Conservation (phyloP, 352 stramenopile genomes). For the Phytophthora ohioensis region DNA sequence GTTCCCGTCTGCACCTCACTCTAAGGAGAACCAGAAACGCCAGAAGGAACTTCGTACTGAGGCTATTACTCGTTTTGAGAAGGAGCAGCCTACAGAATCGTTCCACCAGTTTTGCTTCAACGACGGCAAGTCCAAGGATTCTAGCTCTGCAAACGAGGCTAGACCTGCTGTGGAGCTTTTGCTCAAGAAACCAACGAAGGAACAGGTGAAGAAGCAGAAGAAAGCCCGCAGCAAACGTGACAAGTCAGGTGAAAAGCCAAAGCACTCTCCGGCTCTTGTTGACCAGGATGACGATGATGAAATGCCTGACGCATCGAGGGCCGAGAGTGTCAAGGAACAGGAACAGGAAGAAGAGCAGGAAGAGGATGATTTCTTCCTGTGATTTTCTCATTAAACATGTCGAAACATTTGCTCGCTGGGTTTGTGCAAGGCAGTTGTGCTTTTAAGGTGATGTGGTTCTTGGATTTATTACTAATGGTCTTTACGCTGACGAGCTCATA, state of each 20-base stretch:
- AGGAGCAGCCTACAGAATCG: constrained; percentile 63
- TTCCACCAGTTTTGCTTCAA: constrained; percentile 85
- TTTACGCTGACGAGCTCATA: constrained; percentile 36
- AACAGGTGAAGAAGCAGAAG: constrained; percentile 77
- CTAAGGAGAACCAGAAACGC: constrained; percentile 55
- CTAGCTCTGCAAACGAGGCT: constrained; percentile 7
- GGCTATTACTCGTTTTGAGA: constrained; percentile 59
- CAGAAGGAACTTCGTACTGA: constrained; percentile 56
- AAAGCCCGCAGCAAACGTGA: constrained; percentile 61
- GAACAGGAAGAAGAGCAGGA: constrained; percentile 50
- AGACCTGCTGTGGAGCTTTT: constrained; percentile 56
- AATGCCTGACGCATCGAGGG: constrained; percentile 24
- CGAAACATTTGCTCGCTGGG: not conserved
- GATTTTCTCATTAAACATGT: constrained; percentile 28
- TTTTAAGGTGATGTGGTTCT: constrained; percentile 20
- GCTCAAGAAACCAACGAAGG: constrained; percentile 73
- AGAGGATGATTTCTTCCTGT: constrained; percentile 81
- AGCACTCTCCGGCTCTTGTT: constrained; percentile 47
- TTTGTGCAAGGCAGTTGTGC: not conserved
- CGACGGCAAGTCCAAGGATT: constrained; percentile 48
- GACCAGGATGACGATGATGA: constrained; percentile 65
- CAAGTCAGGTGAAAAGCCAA: constrained; percentile 48
- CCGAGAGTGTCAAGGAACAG: constrained; percentile 29
- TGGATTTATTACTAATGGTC: constrained; percentile 40
- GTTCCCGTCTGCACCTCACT: constrained; percentile 64